Evolutionary conservation across 805 yeast species (phyloP), one percentile per base, ranked within the genome.

Genomic region (Vanderwaltozyma tropicalis): DNA sequence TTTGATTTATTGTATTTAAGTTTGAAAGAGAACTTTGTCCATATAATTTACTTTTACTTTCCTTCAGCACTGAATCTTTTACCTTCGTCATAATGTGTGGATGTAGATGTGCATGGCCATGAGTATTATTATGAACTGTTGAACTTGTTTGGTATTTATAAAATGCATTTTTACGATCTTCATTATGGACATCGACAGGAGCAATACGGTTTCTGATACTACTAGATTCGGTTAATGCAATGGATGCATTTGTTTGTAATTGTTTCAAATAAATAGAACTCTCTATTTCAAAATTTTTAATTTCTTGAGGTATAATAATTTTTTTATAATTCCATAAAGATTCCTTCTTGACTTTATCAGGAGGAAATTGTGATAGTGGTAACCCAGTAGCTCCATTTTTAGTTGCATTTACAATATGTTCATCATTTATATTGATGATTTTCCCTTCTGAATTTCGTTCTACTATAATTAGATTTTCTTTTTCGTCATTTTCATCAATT

Each of bases 331-430:
- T 69, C 75, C 80, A 70, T 34, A 70, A 55, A 14, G 76, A 64
- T 32, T 75, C 81, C 44, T 69, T 74, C 49, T 70, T 74, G 27
- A 73, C 62, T 49, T 73, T 78, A 3, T 66, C 58, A 14, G 75
- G 72, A 8, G 95, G 95, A 5, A 69, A 67, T n/a, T 73, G 67
- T 45, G 76, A 84, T 38, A 86, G 59, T 3, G 92, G 80, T 29
- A 76, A 66, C 2, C 96, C 95, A 0, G 89, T 79, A 28, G 75
- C 74, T 10, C 71, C 68, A 30, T 83, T 76, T 10, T 62, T 55
- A 0, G 80, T 76, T 27, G 66, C 70, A 1, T n/a, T 31, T 8
- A 24, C 11, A 25, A 32, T 22, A 14, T 29, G 21, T 11, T 34
- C 41, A 27, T 84, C 92, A 16, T 63, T 55, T 22, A 55, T 57